Evolutionary conservation across 179 eudicot genomes (phyloP).

Genomic region (Beta corolliflora): DNA sequence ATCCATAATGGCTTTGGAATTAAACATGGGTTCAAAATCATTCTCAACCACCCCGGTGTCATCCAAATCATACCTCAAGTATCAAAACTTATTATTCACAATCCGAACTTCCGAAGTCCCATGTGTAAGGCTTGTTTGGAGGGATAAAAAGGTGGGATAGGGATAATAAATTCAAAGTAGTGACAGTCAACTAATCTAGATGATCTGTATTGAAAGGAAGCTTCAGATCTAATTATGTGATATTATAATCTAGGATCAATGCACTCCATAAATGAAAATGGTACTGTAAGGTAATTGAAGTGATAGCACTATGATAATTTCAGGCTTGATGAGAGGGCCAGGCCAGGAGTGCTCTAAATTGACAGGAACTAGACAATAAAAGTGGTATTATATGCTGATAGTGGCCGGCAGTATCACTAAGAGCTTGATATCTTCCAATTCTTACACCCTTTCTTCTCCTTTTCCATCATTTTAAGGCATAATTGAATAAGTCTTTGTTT

Average conservation of each 20-base stretch:
- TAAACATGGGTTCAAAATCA: too few relatives aligned
- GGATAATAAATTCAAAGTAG: background rate
- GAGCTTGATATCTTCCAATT: background rate
- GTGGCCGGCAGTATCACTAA: conserved; percentile 30
- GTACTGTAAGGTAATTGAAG: background rate
- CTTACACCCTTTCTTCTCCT: background rate
- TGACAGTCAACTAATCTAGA: background rate
- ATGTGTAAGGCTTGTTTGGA: too few relatives aligned
- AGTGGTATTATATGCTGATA: background rate
- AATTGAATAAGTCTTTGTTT: conserved; percentile 6
- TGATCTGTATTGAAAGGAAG: background rate
- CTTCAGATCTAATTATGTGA: background rate
- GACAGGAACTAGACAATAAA: conserved; percentile 5
- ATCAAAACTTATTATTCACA: too few relatives aligned
- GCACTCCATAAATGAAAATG: background rate
- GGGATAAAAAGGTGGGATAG: too few relatives aligned
- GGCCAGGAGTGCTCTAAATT: conserved; percentile 13
- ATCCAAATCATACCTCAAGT: too few relatives aligned
- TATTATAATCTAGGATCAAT: background rate
- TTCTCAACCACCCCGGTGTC: too few relatives aligned
- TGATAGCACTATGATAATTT: conserved; percentile 5
- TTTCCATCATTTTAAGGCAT: conserved; percentile 20
- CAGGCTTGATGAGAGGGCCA: background rate
- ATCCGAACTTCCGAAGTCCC: too few relatives aligned
- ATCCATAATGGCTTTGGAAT: too few relatives aligned